Percentiles rank a stretch among this genome's conserved stretches.
Conservation (phyloP, 805 yeast species). For the Blastobotrys attinorum region DNA sequence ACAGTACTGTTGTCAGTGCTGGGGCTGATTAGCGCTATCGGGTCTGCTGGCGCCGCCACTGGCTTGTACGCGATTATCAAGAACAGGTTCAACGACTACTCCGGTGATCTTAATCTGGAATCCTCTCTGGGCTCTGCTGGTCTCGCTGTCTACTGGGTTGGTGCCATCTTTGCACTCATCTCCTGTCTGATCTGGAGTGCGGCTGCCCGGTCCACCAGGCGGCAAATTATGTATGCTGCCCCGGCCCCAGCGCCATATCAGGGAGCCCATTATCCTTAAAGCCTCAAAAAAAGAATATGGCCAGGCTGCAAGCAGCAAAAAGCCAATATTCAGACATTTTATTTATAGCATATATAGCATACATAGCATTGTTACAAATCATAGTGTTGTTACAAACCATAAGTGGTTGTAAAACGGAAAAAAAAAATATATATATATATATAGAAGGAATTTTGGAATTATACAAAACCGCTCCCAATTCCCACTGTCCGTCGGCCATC, state of each 20-base stretch:
- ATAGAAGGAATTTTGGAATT: too few relatives aligned
- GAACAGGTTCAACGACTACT: background rate
- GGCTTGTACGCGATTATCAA: background rate
- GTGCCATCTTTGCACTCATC: background rate
- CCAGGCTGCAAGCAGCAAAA: too few relatives aligned
- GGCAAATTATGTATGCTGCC: background rate
- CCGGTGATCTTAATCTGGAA: background rate
- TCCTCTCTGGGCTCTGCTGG: background rate
- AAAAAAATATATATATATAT: too few relatives aligned
- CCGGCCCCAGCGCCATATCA: background rate
- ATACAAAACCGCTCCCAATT: too few relatives aligned
- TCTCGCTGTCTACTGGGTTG: background rate
- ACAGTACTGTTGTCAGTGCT: background rate
- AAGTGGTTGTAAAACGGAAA: too few relatives aligned
- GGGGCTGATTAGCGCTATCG: background rate
- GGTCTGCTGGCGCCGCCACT: background rate
- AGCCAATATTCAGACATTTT: too few relatives aligned
- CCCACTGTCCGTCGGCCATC: too few relatives aligned
- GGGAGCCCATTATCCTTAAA: background rate
- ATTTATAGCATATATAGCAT: too few relatives aligned
- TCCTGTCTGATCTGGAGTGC: background rate
- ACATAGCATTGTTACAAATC: too few relatives aligned
- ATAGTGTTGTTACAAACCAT: too few relatives aligned
- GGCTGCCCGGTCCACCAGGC: background rate
- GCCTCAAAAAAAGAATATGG: background rate